Conservation (phyloP, 2,329 filamentous ascomycete species). For the Cryphonectria carpinicola region DNA sequence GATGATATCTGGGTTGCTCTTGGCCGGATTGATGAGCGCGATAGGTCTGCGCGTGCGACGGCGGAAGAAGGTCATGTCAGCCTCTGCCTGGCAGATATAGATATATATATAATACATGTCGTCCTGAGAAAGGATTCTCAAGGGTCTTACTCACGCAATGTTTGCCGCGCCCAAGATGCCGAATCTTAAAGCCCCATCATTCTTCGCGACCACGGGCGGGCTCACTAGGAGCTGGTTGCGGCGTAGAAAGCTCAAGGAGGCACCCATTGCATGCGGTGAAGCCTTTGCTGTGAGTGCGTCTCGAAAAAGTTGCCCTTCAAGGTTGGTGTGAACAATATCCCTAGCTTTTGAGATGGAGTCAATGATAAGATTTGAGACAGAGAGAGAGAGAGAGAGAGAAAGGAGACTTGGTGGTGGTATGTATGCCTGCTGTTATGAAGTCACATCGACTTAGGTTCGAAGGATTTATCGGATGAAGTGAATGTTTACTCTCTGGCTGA, state of each 20-base stretch:
- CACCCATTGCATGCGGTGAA: slow-evolving; percentile 12
- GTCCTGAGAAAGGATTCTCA: neutral
- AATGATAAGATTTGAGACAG: too few relatives aligned
- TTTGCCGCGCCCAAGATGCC: slow-evolving; percentile 48
- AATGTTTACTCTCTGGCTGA: neutral
- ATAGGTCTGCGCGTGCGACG: slow-evolving; percentile 38
- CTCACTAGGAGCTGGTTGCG: slow-evolving; percentile 29
- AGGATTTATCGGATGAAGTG: neutral
- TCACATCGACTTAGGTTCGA: neutral
- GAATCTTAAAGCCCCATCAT: slow-evolving; percentile 39
- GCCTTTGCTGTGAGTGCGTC: slow-evolving; percentile 32
- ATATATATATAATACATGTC: too few relatives aligned
- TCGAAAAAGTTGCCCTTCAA: neutral
- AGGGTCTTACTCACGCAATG: slow-evolving; percentile 40
- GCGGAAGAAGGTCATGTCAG: neutral
- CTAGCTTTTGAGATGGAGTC: too few relatives aligned
- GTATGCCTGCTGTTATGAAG: neutral
- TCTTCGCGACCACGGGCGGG: slow-evolving; percentile 22
- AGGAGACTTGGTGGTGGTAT: neutral
- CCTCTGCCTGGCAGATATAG: neutral
- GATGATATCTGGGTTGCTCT: slow-evolving; percentile 56
- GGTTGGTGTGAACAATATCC: too few relatives aligned
- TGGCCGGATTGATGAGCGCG: slow-evolving; percentile 53
- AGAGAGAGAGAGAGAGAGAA: neutral
- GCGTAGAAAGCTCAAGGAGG: slow-evolving; percentile 24